Conservation (phyloP, 225 moss, liverwort and hornwort genomes). For the Lunularia cruciata region DNA sequence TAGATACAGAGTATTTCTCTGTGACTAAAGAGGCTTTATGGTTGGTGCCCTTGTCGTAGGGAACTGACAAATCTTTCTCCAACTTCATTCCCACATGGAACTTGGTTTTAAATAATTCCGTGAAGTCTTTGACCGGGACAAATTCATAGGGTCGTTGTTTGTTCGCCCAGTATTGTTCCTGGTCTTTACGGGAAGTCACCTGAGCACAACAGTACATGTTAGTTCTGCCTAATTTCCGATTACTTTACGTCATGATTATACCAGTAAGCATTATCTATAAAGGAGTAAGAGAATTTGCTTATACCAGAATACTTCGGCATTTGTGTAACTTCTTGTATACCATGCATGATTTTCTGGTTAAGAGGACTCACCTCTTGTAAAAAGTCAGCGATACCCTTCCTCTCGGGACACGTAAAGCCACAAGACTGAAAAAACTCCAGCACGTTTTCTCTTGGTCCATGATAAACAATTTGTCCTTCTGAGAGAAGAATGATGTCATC, state of each 20-base stretch:
- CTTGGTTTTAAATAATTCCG: slow-evolving; percentile 29
- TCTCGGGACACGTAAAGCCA: slow-evolving; percentile 22
- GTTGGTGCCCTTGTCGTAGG: slow-evolving; percentile 38
- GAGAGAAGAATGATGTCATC: slow-evolving; percentile 27
- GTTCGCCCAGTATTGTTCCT: slow-evolving; percentile 26
- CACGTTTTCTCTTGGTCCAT: slow-evolving; percentile 16
- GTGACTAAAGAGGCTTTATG: slow-evolving; percentile 52
- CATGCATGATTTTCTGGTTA: too few species aligned
- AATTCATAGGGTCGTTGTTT: slow-evolving; percentile 32
- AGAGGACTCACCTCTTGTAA: slow-evolving; percentile 31
- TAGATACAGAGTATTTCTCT: slow-evolving; percentile 48
- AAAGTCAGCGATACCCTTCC: slow-evolving; percentile 30
- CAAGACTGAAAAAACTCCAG: slow-evolving; percentile 21
- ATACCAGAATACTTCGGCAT: too few species aligned
- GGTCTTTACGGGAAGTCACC: slow-evolving; percentile 29
- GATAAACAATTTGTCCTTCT: slow-evolving; percentile 23
- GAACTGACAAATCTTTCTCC: slow-evolving; percentile 36
- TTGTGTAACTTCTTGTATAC: too few species aligned
- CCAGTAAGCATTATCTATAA: too few species aligned
- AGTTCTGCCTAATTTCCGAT: too few species aligned
- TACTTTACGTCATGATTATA: too few species aligned
- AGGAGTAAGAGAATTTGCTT: too few species aligned
- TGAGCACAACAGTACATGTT: too few species aligned
- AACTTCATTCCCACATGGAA: slow-evolving; percentile 44
- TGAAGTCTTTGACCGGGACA: slow-evolving; percentile 50